phyloP scores from a whole-genome alignment of 257 asterid species.

The Leptodermis oblonga region DNA sequence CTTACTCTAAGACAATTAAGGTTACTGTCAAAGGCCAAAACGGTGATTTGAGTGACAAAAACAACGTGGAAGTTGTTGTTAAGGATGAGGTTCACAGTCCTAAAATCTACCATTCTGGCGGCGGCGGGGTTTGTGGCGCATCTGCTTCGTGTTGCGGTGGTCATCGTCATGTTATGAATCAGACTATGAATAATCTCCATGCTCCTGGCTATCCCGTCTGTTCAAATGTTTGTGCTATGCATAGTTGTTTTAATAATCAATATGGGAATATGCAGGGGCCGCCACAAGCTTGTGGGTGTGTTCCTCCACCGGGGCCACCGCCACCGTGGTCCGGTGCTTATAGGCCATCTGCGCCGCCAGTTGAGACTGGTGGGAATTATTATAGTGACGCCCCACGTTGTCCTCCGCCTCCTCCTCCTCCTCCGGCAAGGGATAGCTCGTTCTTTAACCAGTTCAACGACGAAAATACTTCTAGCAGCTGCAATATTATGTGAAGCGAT shows the following conservation, averaged over 20 bases:
- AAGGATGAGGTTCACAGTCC: background rate
- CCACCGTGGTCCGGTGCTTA: conserved; percentile 12
- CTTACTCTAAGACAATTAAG: conserved; percentile 8
- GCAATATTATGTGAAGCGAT: conserved; percentile 10
- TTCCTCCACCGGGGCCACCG: background rate
- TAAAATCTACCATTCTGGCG: background rate
- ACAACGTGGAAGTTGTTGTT: conserved; percentile 1
- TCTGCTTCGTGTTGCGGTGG: conserved; percentile 8
- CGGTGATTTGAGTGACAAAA: background rate
- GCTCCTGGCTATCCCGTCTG: conserved; percentile 9
- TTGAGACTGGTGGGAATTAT: background rate
- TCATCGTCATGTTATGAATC: background rate
- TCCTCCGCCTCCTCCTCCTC: conserved; percentile 15
- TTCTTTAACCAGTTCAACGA: conserved; percentile 14
- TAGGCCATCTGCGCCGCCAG: conserved; percentile 24
- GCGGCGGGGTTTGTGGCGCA: conserved; percentile 10
- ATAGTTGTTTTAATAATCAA: background rate
- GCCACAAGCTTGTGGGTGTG: background rate
- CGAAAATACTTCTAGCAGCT: conserved; percentile 10
- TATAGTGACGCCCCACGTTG: background rate
- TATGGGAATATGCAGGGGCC: background rate
- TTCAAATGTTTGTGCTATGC: background rate
- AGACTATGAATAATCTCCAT: background rate
- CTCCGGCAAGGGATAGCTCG: conserved; percentile 10
- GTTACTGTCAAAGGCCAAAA: background rate